These are phyloP conservation scores for Syzygium aqueum DNA, from an alignment of 345 rosid genomes.

Conservation along the genomic window DNA sequence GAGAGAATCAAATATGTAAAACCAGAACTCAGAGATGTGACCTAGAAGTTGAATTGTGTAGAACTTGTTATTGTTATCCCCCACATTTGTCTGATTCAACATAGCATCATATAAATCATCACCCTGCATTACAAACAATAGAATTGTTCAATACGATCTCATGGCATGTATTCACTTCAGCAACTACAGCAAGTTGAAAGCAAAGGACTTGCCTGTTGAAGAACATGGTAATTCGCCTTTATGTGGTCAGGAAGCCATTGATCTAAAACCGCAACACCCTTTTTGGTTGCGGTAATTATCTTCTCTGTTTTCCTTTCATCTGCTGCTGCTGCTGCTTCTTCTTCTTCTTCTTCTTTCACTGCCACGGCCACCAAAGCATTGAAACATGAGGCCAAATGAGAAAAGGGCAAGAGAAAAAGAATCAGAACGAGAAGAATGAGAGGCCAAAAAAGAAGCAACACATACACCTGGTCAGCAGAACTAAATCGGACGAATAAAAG, in stretches of 20 bases:
- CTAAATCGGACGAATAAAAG: neutral
- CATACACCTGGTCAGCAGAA: neutral
- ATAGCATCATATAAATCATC: slow-evolving; percentile 74
- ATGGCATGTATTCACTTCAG: neutral
- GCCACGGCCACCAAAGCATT: neutral
- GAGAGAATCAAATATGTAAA: neutral
- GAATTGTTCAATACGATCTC: neutral
- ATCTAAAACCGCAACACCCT: slow-evolving; percentile 80
- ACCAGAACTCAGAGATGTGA: slow-evolving; percentile 6
- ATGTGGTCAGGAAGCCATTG: slow-evolving; percentile 69
- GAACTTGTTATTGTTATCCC: slow-evolving; percentile 75
- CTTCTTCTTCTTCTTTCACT: slow-evolving; percentile 1
- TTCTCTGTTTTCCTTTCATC: slow-evolving; percentile 31
- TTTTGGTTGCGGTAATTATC: slow-evolving; percentile 57
- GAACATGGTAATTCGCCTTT: slow-evolving; percentile 67
- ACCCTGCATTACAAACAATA: slow-evolving; percentile 36
- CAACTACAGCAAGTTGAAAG: neutral
- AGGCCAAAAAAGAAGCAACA: neutral
- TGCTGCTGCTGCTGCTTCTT: slow-evolving; percentile 22
- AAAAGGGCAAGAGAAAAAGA: neutral
- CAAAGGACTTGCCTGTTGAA: slow-evolving; percentile 35
- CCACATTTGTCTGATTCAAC: slow-evolving; percentile 77
- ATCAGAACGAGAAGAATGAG: neutral
- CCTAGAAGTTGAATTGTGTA: slow-evolving; percentile 78
- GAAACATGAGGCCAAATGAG: neutral